These are phyloP conservation scores for Apiospora koreana DNA, from an alignment of 2,329 filamentous ascomycete genomes.

Conservation along the genomic window DNA sequence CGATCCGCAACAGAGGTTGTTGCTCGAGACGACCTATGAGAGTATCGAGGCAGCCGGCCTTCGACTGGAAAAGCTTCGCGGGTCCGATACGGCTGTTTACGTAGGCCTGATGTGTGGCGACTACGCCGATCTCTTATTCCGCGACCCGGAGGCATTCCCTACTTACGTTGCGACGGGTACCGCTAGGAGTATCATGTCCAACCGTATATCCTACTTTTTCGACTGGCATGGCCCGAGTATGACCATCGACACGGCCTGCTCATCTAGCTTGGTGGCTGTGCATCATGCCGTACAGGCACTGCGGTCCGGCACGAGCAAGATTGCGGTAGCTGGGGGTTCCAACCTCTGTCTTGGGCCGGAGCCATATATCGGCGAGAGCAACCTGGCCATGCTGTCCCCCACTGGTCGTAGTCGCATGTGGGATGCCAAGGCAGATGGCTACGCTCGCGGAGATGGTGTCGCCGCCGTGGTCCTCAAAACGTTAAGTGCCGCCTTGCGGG, in stretches of 20 bases:
- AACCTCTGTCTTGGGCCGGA: no score
- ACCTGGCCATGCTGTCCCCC: constrained; percentile 26
- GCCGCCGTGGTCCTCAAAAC: constrained; percentile 53
- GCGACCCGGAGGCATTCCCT: not conserved
- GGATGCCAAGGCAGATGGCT: constrained; percentile 24
- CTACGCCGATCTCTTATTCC: not conserved
- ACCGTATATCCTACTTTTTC: constrained; percentile 14
- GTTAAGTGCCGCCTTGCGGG: constrained; percentile 48
- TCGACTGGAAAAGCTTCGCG: constrained; percentile 13
- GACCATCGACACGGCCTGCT: constrained; percentile 14
- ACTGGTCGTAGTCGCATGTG: constrained; percentile 26
- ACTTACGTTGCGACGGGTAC: not conserved
- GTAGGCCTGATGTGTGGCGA: not conserved
- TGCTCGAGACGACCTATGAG: constrained; percentile 36
- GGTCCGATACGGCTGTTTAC: constrained; percentile 7
- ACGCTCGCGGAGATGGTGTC: constrained; percentile 43
- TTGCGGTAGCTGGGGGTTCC: not conserved
- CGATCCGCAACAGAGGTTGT: constrained; percentile 31
- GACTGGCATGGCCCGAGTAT: constrained; percentile 13
- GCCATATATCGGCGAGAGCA: constrained; percentile 8
- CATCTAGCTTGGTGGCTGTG: constrained; percentile 4
- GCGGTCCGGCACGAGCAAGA: not conserved
- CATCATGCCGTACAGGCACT: constrained; percentile 11
- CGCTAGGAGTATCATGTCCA: not conserved
- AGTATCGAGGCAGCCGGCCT: constrained; percentile 19